Evolutionary conservation across 352 stramenopile species (phyloP), one percentile per base, ranked within the genome.

Genomic region (Globisporangium parvum): DNA sequence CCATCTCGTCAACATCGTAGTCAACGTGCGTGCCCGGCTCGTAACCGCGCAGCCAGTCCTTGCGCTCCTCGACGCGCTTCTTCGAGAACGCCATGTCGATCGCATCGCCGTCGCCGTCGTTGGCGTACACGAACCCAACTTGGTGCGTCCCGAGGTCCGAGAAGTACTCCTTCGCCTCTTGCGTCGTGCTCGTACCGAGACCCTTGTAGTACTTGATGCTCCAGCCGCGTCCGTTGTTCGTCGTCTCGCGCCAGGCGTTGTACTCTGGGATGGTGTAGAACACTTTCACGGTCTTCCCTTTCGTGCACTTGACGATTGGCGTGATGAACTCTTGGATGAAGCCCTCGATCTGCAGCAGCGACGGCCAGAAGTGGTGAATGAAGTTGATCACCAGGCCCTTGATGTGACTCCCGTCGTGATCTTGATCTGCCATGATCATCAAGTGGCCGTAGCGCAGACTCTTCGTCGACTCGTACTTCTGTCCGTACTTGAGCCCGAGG

Each of bases 141-240:
- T 97, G 80, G 58, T 99, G 95, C 14, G 86, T 88, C 51, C 88
- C 69, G 49, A 99, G 81, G 52, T 98, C 88, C 12, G 87, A 87
- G 55, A 99, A 99, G 67, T 99, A 99, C 56, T 98, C 93, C 64
- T 98, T 98, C 6, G 96, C 96, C 67, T 99, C 97, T 21, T 90
- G 72, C 23, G 91, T 69, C 15, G 95, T 98, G 75, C 90, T 98
- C n/a, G 97, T 99, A 82, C 97, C 97, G 23, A 99, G 84, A 96
- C 97, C 97, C 87, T 99, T 99, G 78, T 99, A 99, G 73, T 99
- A 99, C 87, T 99, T 99, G 57, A 99, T 96, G 33, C 86, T 86
- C 88, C 92, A 99, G 26, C 93, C 88, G 52, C 91, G 95, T 23
- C 95, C 84, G 51, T 97, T 85, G 57, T 96, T 93, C 8, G 75